These are phyloP conservation scores for Pseudogymnoascus pannorum DNA, from an alignment of 2,329 filamentous ascomycete genomes.

Conservation along the genomic window DNA sequence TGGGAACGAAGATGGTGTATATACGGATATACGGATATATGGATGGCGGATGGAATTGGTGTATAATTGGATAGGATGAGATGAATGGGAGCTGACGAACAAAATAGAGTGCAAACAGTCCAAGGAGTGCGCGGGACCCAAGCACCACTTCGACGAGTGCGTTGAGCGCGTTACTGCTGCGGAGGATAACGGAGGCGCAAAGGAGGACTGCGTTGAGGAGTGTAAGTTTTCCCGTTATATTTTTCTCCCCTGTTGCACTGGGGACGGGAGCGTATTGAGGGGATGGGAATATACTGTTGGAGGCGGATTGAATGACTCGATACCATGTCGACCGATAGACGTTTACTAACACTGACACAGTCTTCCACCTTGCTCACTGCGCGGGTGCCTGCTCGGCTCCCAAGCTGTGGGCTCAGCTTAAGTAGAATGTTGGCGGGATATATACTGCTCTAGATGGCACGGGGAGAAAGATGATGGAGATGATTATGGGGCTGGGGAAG, in stretches of 20 bases:
- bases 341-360: constrained; percentile 39
- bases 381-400: constrained; percentile 86
- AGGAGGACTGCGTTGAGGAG: constrained; percentile 98
- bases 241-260: neutral
- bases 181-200: constrained; percentile 59
- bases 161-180: constrained; percentile 77
- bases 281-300: neutral
- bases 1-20: neutral
- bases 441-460: constrained; percentile 17
- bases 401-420: constrained; percentile 88
- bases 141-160: constrained; percentile 98
- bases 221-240: constrained; percentile 56
- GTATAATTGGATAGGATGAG: neutral
- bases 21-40: no score
- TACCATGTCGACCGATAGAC: neutral
- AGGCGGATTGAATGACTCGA: neutral
- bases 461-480: constrained; percentile 27
- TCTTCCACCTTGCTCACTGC: constrained; percentile 98
- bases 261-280: neutral
- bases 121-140: constrained; percentile 73
- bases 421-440: constrained; percentile 50
- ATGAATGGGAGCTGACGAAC: constrained; percentile 21
- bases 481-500: constrained; percentile 19
- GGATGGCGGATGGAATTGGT: neutral
- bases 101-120: constrained; percentile 80